Evolutionary conservation across 148 eudicot species (phyloP).

Genomic region (Rhododendron kiyosumense): DNA sequence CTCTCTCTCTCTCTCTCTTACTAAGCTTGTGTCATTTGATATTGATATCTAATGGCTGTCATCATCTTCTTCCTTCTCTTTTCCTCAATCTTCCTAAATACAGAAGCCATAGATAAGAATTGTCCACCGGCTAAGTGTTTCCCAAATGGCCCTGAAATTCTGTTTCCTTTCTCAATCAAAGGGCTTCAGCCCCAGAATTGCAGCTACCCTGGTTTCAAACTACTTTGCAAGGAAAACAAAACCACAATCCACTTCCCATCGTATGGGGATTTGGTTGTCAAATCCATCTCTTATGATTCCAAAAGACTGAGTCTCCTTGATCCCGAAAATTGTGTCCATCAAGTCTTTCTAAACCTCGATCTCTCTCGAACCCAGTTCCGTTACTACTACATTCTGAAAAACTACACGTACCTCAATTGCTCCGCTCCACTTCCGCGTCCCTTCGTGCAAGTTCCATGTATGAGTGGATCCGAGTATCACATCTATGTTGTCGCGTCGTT

Average conservation of each 20-base stretch:
- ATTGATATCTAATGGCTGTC: constrained; percentile 11
- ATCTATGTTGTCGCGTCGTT: constrained; percentile 29
- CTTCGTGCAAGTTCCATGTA: constrained; percentile 29
- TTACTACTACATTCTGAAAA: constrained; percentile 26
- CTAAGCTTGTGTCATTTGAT: neutral
- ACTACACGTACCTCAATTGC: constrained; percentile 34
- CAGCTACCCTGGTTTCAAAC: constrained; percentile 12
- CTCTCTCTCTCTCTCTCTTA: neutral
- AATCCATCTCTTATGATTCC: constrained; percentile 29
- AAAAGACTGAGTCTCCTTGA: constrained; percentile 24
- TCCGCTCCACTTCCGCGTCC: constrained; percentile 12
- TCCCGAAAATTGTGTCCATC: constrained; percentile 33
- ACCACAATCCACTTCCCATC: constrained; percentile 27
- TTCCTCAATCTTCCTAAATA: neutral
- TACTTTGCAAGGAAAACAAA: constrained; percentile 25
- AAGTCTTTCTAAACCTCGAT: constrained; percentile 35
- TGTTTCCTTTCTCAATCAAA: constrained; percentile 14
- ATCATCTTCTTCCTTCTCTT: constrained; percentile 15
- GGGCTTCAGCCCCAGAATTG: constrained; percentile 2
- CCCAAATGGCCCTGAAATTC: constrained; percentile 4
- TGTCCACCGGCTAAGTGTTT: constrained; percentile 7
- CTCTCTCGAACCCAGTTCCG: constrained; percentile 20
- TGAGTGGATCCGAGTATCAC: constrained; percentile 21
- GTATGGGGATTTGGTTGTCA: constrained; percentile 29
- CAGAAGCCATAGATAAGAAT: neutral